These are phyloP conservation scores for Meyerozyma athensensis DNA, from an alignment of 1,139 yeast species.

Conservation along the genomic window DNA sequence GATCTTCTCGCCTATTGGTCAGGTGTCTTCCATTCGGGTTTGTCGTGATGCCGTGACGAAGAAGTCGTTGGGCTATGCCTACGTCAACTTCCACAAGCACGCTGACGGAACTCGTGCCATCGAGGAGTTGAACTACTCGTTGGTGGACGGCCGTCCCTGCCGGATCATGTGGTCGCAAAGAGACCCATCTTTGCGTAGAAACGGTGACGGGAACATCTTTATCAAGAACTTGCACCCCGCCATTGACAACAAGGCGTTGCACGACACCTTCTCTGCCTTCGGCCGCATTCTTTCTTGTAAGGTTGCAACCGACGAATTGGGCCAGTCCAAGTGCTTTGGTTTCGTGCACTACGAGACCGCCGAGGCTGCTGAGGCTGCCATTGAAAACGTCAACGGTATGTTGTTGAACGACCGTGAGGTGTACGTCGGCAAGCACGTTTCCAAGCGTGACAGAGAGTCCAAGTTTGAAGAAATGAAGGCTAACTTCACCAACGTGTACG, in stretches of 20 bases:
- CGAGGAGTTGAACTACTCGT: conserved; percentile 91
- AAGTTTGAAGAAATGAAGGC: conserved; percentile 90
- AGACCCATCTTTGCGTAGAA: conserved; percentile 93
- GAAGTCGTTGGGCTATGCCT: conserved; percentile 97
- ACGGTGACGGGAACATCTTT: conserved; percentile 95
- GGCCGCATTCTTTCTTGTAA: conserved; percentile 96
- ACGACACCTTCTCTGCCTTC: conserved; percentile 95
- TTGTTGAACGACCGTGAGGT: conserved; percentile 95
- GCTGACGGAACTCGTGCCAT: conserved; percentile 93
- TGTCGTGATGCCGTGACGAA: conserved; percentile 98
- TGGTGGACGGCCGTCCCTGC: conserved; percentile 94
- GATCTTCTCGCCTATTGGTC: conserved; percentile 91
- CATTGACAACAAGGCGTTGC: conserved; percentile 97
- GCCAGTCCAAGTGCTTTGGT: conserved; percentile 94
- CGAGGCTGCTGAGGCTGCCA: conserved; percentile 92
- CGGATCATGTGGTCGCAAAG: conserved; percentile 99
- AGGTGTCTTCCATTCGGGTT: conserved; percentile 94
- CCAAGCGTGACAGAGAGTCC: conserved; percentile 93
- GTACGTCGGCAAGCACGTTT: conserved; percentile 89
- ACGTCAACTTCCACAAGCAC: conserved; percentile 89
- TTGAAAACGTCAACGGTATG: conserved; percentile 98
- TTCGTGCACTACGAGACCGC: conserved; percentile 95
- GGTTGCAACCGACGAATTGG: conserved; percentile 93
- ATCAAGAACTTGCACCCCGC: conserved; percentile 98
- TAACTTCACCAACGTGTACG: conserved; percentile 92